Evolutionary conservation across 352 stramenopile species (phyloP), one percentile per base, ranked within the genome.

Genomic region (Elongisporangium anandrum): DNA sequence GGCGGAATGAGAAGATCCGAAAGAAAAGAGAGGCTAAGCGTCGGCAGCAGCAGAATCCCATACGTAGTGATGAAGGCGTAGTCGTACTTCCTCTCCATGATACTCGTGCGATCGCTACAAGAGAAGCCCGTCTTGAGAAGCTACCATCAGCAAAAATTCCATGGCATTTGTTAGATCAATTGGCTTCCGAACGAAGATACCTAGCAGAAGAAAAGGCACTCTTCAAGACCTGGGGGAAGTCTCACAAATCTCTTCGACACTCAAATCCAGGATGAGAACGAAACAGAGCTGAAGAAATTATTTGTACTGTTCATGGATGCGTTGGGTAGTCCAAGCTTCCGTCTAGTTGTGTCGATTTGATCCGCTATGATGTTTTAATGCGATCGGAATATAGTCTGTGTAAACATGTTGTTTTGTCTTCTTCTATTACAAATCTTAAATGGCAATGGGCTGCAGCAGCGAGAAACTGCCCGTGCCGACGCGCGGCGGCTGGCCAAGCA

Each of bases 401-500:
- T 50, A 49, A 54, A 22, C 41, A 45, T 50, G 15, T 45, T 55
- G 22, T 8, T 24, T 26, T 34, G 16, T 22, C 16, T 59, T 6
- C 19, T 8, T 50, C 29, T 41, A 41, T 41, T 41, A 41, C 29
- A 41, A 41, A 26, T 54, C 56, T 79, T 85, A 92, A 77, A 90
- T 74, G 75, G 81, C 70, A 72, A 96, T 76, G 1, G 86, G 88
- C 54, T 96, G 78, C 73, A 97, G 80, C 61, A 98, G 89, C 70
- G 96, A 95, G 79, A 99, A 99, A 66, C 87, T 92, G 52, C 97
- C 97, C 41, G 97, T 99, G 70, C 97, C 97, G 52, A 98, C 92
- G 26, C 88, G 85, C 51, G 97, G 94, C 4, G 96, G 93, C 59
- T 97, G 86, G 39, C 97, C 97, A 17, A 99, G 68, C 26, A 99